Evolutionary conservation across 345 rosid genomes (phyloP).

Genomic region (Schrenkiella parvula): DNA sequence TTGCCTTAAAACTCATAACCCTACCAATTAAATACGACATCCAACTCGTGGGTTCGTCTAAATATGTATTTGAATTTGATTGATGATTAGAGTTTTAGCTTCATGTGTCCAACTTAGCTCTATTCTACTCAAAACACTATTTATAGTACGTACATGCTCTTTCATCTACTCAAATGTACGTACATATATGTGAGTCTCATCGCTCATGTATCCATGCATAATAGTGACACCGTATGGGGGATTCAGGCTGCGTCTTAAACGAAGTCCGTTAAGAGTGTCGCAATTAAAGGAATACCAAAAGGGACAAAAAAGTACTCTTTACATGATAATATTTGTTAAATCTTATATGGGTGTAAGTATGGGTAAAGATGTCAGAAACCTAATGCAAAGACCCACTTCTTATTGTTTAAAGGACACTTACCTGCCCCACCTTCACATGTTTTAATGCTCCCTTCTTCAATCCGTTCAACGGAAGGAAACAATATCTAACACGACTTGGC

Average conservation of each 20-base stretch:
- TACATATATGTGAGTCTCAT: background rate
- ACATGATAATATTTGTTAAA: conserved; percentile 20
- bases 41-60: conserved; percentile 2
- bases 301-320: conserved; percentile 31
- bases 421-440: conserved; percentile 32
- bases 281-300: conserved; percentile 1
- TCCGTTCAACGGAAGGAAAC: conserved; percentile 29
- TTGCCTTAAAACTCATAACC: conserved; percentile 1
- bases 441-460: conserved; percentile 25
- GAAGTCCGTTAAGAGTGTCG: conserved; percentile 31
- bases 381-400: conserved; percentile 35
- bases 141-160: background rate
- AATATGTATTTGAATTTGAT: conserved; percentile 9
- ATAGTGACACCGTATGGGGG: background rate
- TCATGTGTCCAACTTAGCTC: background rate
- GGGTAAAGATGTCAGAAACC: conserved; percentile 36
- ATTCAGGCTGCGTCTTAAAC: conserved; percentile 14
- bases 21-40: conserved; percentile 16
- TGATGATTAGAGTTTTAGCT: background rate
- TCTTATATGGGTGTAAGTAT: conserved; percentile 22
- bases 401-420: conserved; percentile 31
- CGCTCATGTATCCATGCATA: background rate
- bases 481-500: conserved; percentile 23
- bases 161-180: background rate
- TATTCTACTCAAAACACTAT: background rate